Evolutionary conservation across 306 rosid species (phyloP).

Genomic region (Castanopsis chinensis): DNA sequence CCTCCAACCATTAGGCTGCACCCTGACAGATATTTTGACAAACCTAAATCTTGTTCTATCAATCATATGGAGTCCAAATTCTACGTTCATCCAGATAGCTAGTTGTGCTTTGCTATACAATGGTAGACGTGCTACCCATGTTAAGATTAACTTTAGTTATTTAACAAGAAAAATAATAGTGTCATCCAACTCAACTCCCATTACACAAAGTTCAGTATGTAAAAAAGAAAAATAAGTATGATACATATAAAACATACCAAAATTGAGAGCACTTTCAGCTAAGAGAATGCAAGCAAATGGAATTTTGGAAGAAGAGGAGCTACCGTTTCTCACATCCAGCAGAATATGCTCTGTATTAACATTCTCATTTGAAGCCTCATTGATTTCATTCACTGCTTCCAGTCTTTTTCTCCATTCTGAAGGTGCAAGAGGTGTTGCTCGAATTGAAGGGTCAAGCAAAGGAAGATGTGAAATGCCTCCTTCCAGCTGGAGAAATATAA

Average conservation of each 20-base stretch:
- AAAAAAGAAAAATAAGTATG: background rate
- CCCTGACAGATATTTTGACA: background rate
- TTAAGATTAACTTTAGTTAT: background rate
- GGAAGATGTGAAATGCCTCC: slow-evolving; percentile 78
- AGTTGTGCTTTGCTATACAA: background rate
- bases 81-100: background rate
- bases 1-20: no score
- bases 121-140: background rate
- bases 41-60: no score
- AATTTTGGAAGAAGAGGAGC: slow-evolving; percentile 15
- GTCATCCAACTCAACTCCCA: background rate
- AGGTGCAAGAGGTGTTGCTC: slow-evolving; percentile 73
- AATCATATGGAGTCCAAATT: background rate
- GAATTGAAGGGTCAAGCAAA: slow-evolving; percentile 73
- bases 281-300: slow-evolving; percentile 16
- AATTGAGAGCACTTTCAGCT: background rate
- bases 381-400: slow-evolving; percentile 38
- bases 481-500: slow-evolving; percentile 56
- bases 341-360: slow-evolving; percentile 35
- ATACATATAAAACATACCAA: background rate
- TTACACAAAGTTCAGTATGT: background rate
- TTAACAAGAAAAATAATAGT: background rate
- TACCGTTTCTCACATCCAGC: slow-evolving; percentile 93
- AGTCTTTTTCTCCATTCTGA: slow-evolving; percentile 76
- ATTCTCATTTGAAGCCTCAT: slow-evolving; percentile 35